Evolutionary conservation across 148 eudicot species (phyloP).

Genomic region (Rhododendron mucronatum): DNA sequence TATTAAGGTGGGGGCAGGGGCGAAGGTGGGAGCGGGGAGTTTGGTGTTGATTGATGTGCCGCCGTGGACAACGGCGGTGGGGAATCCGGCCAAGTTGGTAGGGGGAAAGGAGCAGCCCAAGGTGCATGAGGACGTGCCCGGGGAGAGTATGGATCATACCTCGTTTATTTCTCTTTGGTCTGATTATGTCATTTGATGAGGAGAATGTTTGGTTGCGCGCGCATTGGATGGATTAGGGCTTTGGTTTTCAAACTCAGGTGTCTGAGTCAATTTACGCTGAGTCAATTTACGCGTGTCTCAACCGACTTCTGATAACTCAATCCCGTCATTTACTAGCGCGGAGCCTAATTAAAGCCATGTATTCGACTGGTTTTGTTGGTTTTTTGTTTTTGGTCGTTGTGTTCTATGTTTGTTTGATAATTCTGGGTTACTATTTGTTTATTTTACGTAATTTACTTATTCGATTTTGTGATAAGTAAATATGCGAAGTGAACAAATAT

Average conservation of each 20-base stretch:
- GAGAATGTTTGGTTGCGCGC: background rate
- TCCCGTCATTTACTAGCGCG: background rate
- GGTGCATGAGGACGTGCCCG: conserved; percentile 42
- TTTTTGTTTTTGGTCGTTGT: background rate
- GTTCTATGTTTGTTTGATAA: background rate
- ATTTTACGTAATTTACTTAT: background rate
- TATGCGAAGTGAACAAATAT: background rate
- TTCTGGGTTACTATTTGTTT: background rate
- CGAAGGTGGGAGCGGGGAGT: conserved; percentile 47
- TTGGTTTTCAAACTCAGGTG: no score
- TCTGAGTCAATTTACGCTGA: no score
- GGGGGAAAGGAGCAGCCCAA: conserved; percentile 41
- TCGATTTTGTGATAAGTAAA: background rate
- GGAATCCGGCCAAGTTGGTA: conserved; percentile 46
- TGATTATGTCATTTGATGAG: conserved; percentile 18
- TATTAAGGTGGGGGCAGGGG: conserved; percentile 42
- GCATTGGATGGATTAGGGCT: background rate
- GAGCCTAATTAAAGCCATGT: background rate
- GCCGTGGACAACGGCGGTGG: conserved; percentile 48
- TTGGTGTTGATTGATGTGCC: conserved; percentile 49
- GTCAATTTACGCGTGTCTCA: background rate
- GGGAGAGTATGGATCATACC: conserved; percentile 54
- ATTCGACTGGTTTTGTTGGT: background rate
- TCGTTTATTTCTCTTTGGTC: conserved; percentile 37
- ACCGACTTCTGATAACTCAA: background rate